A percentile compares a stretch with the other conserved stretches of the same genome.
Evolutionary conservation across 176 grass and related monocot genomes (phyloP).

Genomic region (Carex kokanica): DNA sequence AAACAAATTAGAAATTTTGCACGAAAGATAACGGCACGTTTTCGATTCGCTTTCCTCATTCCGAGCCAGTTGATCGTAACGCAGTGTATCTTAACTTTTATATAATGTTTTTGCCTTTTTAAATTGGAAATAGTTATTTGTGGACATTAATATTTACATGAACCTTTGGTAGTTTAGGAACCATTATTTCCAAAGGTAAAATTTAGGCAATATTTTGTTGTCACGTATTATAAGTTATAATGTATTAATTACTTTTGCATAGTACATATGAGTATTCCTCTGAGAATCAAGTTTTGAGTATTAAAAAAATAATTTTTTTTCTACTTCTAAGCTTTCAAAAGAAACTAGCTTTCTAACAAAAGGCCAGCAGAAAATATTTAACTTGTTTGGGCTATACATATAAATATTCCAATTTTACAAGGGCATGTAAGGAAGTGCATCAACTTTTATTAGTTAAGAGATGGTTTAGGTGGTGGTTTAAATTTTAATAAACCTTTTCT

Average conservation of each 20-base stretch:
- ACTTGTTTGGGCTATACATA: neutral
- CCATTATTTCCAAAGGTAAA: neutral
- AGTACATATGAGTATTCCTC: neutral
- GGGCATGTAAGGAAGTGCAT: neutral
- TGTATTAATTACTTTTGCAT: neutral
- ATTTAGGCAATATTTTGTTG: neutral
- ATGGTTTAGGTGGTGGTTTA: conserved; percentile 17
- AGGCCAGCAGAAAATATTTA: neutral
- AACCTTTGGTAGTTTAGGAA: neutral
- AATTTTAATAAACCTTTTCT: conserved; percentile 23
- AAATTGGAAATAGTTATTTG: neutral
- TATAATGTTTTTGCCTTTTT: neutral
- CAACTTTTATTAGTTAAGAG: conserved; percentile 21
- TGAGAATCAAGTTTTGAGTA: neutral
- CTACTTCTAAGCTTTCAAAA: neutral
- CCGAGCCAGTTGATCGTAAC: neutral
- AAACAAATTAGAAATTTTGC: neutral
- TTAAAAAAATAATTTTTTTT: neutral
- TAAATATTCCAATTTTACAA: conserved; percentile 3
- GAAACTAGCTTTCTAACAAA: neutral
- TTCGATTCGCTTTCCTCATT: neutral
- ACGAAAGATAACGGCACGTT: neutral
- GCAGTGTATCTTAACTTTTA: neutral
- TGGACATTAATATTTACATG: neutral
- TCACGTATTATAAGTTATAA: neutral